Conservation (phyloP, 768 basidiomycete genomes). For the Nevesoporus exiguus region DNA sequence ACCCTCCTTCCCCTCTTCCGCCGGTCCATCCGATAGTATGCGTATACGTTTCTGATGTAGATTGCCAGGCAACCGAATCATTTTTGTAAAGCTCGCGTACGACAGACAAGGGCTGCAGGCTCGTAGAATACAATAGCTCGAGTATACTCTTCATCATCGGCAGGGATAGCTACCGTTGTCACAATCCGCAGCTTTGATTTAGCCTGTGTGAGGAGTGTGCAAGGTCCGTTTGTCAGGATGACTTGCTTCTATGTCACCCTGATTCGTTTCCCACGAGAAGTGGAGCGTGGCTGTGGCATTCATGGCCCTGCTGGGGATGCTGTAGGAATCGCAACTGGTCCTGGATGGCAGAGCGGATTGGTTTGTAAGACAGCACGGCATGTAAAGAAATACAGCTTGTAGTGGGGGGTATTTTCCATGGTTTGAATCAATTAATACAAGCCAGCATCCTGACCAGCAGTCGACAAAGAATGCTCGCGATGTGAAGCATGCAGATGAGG, state of each 20-base stretch:
- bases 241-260: not conserved
- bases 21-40: not conserved
- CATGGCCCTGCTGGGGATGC: not conserved
- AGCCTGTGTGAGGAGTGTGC: slow-evolving; percentile 5
- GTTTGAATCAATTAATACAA: slow-evolving; percentile 12
- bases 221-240: not conserved
- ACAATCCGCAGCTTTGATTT: slow-evolving; percentile 12
- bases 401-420: slow-evolving; percentile 21
- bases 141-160: not conserved
- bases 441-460: slow-evolving; percentile 24
- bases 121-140: not conserved
- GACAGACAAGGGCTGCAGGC: slow-evolving; percentile 3
- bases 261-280: slow-evolving; percentile 16
- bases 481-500: slow-evolving; percentile 10
- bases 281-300: slow-evolving; percentile 19
- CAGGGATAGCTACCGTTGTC: slow-evolving; percentile 5
- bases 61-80: slow-evolving; percentile 24
- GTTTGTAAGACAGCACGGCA: slow-evolving; percentile 2
- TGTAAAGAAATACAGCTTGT: slow-evolving; percentile 23
- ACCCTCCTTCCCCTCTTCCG: not conserved
- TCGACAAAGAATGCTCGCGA: slow-evolving; percentile 5
- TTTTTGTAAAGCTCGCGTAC: not conserved
- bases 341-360: not conserved
- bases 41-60: slow-evolving; percentile 13
- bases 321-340: not conserved